Base-by-base conservation (phyloP, 2,329 filamentous ascomycete genomes). In the Cordyceps tenuipes region DNA sequence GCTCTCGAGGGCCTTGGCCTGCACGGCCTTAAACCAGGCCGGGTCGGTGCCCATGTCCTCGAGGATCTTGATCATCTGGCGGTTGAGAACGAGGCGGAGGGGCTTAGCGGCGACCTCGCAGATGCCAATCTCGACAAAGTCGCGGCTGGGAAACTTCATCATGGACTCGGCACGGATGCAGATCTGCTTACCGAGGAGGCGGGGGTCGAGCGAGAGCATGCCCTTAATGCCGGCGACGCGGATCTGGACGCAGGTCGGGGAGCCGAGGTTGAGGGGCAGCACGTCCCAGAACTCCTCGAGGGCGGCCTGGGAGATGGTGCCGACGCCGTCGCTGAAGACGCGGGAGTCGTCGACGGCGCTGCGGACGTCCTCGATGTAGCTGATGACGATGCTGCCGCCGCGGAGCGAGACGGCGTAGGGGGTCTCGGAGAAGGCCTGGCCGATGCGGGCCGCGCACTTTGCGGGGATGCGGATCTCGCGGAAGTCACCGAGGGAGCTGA, bases 51-150 rank as follows among this genome's bases (percentile, higher is more conserved):
- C 79, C 70, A 93, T 84, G 64, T 95, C 91, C 67, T 96, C 91
- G 0, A 96, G 71, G 5, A 95, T 91, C 69, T 95, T 95, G 73
- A 95, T 91, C 62, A 92, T 78, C 64, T 90, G 89, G 0, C 88
- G 84, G 67, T 95, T 95, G 1, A 95, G 79, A 19, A 85, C 82
- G 64, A 92, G 77, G 0, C 82, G 82, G 7, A 93, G 78, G 0
- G 89, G 86, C 55, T 79, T 83, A 43, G 83, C 84, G 0, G 84
- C 85, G 47, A 83, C 79, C 51, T 87, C 88, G 67, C 88, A 92
- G 49, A 91, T 89, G 62, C 88, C 89, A 1, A 93, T 76, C 55
- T 87, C 80, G 5, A 69, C 69, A 2, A 69, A 73, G 44, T 82
- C 77, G 0, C 74, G 67, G 56, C 83, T 85, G 1, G 78, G 69